A percentile compares a stretch with the other conserved stretches of the same genome.
Evolutionary conservation across 768 basidiomycete species (phyloP).

Genomic region (Strobilomyces echinocephalus): DNA sequence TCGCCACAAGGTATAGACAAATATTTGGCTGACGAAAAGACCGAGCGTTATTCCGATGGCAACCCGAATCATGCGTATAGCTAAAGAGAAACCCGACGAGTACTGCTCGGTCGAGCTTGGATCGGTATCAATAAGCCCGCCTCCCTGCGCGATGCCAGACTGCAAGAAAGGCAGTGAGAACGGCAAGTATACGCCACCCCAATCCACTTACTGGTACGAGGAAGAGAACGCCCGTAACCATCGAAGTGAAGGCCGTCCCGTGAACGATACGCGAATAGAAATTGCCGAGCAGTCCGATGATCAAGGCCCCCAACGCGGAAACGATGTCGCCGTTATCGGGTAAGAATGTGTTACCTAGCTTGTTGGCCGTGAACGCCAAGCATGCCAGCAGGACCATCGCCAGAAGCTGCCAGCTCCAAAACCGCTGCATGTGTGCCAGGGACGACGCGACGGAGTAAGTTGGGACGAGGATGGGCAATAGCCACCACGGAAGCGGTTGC

Average conservation of each 20-base stretch:
- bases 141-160: conserved; percentile 75
- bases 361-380: conserved; percentile 67
- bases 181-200: neutral
- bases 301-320: conserved; percentile 72
- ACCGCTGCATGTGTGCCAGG: conserved; percentile 69
- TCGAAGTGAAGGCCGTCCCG: conserved; percentile 83
- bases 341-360: conserved; percentile 53
- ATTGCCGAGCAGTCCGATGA: conserved; percentile 76
- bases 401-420: conserved; percentile 63
- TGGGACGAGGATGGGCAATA: conserved; percentile 72
- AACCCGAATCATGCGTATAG: conserved; percentile 78
- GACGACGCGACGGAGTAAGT: conserved; percentile 71
- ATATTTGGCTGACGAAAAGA: conserved; percentile 72
- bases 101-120: conserved; percentile 57
- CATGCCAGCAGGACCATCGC: conserved; percentile 84
- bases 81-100: conserved; percentile 73
- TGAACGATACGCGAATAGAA: conserved; percentile 70
- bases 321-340: conserved; percentile 69
- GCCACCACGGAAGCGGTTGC: conserved; percentile 78
- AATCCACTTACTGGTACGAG: conserved; percentile 68
- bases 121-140: conserved; percentile 51
- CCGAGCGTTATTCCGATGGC: conserved; percentile 84
- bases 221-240: conserved; percentile 93
- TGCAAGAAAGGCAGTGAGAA: conserved; percentile 30
- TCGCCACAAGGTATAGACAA: conserved; percentile 69